phyloP scores from a whole-genome alignment of 345 rosid species.

The Lagerstroemia speciosa region DNA sequence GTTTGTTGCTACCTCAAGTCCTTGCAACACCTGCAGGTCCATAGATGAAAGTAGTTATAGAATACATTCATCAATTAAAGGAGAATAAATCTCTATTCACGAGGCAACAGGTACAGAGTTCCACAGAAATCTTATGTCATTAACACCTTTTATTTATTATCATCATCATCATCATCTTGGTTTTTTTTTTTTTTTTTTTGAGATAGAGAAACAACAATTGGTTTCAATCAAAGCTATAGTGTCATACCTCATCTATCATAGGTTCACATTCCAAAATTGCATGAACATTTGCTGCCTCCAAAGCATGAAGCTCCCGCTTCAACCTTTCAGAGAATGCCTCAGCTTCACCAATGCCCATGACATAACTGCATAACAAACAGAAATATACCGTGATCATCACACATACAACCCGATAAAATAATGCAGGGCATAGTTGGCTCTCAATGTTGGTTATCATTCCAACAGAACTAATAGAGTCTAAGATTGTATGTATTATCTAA shows the following conservation, averaged over 20 bases:
- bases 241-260: constrained; percentile 68
- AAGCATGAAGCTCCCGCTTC: constrained; percentile 94
- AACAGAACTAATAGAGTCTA: not conserved
- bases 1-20: constrained; percentile 87
- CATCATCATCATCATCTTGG: no score
- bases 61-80: not conserved
- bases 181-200: no score
- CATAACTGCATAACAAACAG: constrained; percentile 29
- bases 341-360: constrained; percentile 99
- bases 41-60: not conserved
- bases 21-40: constrained; percentile 68
- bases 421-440: not conserved
- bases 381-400: not conserved
- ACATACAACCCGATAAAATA: not conserved
- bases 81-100: not conserved
- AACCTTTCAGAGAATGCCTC: constrained; percentile 98
- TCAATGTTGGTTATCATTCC: not conserved
- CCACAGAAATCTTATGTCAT: not conserved
- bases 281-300: constrained; percentile 99
- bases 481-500: constrained; percentile 1
- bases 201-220: not conserved
- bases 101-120: not conserved
- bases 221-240: not conserved
- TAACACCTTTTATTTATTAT: not conserved
- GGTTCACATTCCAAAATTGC: constrained; percentile 98